Evolutionary conservation across 2,329 filamentous ascomycete species (phyloP), one percentile per base, ranked within the genome.

Genomic region (Paecilomyces formosus): DNA sequence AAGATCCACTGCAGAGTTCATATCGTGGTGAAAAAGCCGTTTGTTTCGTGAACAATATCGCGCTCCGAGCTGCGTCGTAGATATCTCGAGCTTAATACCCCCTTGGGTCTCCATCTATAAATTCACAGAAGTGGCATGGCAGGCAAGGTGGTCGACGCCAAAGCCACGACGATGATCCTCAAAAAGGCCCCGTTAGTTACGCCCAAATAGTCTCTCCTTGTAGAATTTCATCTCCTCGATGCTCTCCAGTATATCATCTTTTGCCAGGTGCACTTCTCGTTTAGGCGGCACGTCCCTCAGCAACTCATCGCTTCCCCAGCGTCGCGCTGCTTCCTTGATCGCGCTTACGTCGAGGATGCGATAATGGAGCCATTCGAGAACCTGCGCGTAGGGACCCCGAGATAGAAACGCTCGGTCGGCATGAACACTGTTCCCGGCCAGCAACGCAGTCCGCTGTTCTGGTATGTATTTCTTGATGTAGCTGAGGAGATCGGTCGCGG

Each of bases 401-500:
- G 85, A 80, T 60, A 99, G 79, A 70, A 99, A 99, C 1, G 85
- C 85, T 66, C 86, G 85, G 74, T 99, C 94, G 3, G 89, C 90
- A 71, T 99, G 93, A 26, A 99, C 90, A 58, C 88, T 94, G 76
- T 96, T 99, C 1, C 94, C 94, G 0, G 94, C 92, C 49, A 99
- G 80, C 58, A 97, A 74, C 0, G 85, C 93, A 33, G 76, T 83
- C 54, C 85, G 81, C 8, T 80, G 78, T 60, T 87, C 77, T 0
- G 91, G 89, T 5, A 94, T 82, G 68, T 87, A 81, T 61, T 79
- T 81, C 66, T 87, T 82, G 66, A 99, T 87, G 74, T 97, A 97
- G 22, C 81, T 79, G 35, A 97, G 82, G 35, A 99, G 81, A 13
- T 81, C 83, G 6, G 82, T 77, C 6, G 92, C 88, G 0, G 92